Evolutionary conservation across 352 stramenopile genomes (phyloP).

Genomic region (Phytophthora sojae): DNA sequence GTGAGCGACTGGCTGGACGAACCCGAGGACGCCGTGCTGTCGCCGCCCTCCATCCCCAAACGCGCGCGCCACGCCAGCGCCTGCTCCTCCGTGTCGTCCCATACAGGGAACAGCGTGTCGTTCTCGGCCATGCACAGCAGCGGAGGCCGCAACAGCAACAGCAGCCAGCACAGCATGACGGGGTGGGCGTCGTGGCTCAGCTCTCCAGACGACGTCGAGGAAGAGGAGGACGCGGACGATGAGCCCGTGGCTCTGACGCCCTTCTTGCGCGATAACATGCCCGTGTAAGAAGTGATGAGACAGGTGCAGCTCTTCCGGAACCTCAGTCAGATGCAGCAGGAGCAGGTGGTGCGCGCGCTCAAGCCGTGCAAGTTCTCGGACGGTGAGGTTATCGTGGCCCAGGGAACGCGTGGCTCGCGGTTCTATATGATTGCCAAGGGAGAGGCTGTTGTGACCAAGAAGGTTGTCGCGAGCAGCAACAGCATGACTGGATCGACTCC

Average conservation of each 20-base stretch:
- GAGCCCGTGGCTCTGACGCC: conserved; percentile 72
- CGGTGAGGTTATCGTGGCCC: conserved; percentile 86
- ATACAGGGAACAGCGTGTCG: conserved; percentile 43
- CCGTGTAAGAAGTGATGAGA: conserved; percentile 89
- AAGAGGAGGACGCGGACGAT: conserved; percentile 74
- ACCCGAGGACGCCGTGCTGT: conserved; percentile 64
- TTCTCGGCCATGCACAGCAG: conserved; percentile 48
- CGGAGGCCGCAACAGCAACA: conserved; percentile 51
- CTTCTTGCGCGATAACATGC: conserved; percentile 87
- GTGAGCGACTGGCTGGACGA: conserved; percentile 86
- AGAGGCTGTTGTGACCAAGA: conserved; percentile 88
- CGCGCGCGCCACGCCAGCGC: conserved; percentile 42
- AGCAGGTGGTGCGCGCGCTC: conserved; percentile 86
- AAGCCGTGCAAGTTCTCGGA: conserved; percentile 89
- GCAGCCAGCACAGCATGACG: conserved; percentile 67
- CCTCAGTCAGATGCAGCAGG: conserved; percentile 87
- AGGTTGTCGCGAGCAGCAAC: conserved; percentile 40
- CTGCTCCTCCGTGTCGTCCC: conserved; percentile 66
- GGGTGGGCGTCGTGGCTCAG: conserved; percentile 74
- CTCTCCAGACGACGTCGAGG: conserved; percentile 66
- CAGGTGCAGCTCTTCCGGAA: conserved; percentile 90
- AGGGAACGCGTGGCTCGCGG: conserved; percentile 81
- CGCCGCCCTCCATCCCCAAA: conserved; percentile 45
- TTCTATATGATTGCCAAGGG: conserved; percentile 94
- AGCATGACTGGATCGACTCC: conserved; percentile 43